Percentiles rank a stretch among this genome's conserved stretches.
Evolutionary conservation across 371 early-diverging fungal species (phyloP).

Genomic region (Haplosporangium sp.): DNA sequence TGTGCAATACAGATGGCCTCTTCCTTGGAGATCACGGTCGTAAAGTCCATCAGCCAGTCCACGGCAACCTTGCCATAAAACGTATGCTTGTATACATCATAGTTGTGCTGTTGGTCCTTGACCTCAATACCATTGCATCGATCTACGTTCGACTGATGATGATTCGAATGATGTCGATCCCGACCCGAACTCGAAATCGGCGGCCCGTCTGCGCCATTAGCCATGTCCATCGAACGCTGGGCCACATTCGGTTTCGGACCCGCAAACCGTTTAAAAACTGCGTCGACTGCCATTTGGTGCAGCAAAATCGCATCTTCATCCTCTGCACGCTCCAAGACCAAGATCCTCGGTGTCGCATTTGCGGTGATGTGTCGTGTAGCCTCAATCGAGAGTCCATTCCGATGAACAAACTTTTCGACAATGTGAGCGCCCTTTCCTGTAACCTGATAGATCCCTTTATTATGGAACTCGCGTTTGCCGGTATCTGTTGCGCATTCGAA

Average conservation of each 20-base stretch:
- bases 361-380: constrained; percentile 51
- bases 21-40: constrained; percentile 69
- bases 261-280: constrained; percentile 51
- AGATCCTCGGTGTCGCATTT: constrained; percentile 48
- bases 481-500: constrained; percentile 68
- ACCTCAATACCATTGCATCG: constrained; percentile 57
- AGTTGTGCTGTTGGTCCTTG: constrained; percentile 56
- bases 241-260: constrained; percentile 47
- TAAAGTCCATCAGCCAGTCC: constrained; percentile 73
- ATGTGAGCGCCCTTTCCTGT: constrained; percentile 72
- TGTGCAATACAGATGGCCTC: constrained; percentile 69
- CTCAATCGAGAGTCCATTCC: constrained; percentile 39
- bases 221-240: neutral
- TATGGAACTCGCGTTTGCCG: constrained; percentile 62
- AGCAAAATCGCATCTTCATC: constrained; percentile 54
- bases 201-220: constrained; percentile 2
- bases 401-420: constrained; percentile 59
- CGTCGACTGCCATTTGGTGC: constrained; percentile 39
- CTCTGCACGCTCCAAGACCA: constrained; percentile 49
- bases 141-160: constrained; percentile 25
- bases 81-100: constrained; percentile 46
- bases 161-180: constrained; percentile 13
- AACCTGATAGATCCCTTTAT: constrained; percentile 68
- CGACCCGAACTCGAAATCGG: constrained; percentile 20
- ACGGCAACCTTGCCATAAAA: constrained; percentile 57